Percentiles rank a stretch among this genome's conserved stretches.
Conservation (phyloP, 2,329 filamentous ascomycete species). For the Aureobasidium sp. region DNA sequence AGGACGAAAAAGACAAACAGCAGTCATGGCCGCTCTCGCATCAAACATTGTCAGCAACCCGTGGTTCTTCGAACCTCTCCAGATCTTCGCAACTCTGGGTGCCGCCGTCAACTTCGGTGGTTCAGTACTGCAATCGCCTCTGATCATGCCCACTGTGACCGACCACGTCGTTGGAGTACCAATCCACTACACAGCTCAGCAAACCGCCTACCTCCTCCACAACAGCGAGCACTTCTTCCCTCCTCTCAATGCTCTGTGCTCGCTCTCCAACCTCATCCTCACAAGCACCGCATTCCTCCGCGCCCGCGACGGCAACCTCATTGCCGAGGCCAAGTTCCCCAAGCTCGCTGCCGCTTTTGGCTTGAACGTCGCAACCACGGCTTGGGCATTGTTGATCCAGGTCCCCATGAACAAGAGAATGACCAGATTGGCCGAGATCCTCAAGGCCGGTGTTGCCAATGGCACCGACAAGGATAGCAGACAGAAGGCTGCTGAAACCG, state of each 20-base stretch:
- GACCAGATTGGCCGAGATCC: conserved; percentile 18
- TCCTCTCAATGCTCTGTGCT: conserved; percentile 24
- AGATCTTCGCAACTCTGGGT: conserved; percentile 22
- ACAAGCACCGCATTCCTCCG: conserved; percentile 22
- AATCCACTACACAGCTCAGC: conserved; percentile 21
- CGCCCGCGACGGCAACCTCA: conserved; percentile 19
- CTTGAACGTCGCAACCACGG: conserved; percentile 23
- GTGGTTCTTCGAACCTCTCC: conserved; percentile 13
- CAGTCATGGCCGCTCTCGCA: conserved; percentile 4
- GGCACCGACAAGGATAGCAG: conserved; percentile 17
- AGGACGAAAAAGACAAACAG: background rate
- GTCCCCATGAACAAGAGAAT: conserved; percentile 27
- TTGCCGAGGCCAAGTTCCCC: conserved; percentile 21
- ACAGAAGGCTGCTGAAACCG: conserved; percentile 20
- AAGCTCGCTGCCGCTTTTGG: conserved; percentile 19
- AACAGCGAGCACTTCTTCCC: conserved; percentile 27
- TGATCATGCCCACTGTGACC: conserved; percentile 26
- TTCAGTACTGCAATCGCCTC: conserved; percentile 26
- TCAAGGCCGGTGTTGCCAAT: conserved; percentile 19
- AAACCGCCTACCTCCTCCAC: conserved; percentile 24
- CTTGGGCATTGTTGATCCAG: conserved; percentile 24
- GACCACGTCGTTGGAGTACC: conserved; percentile 20
- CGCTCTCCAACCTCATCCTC: conserved; percentile 24
- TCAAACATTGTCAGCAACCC: background rate
- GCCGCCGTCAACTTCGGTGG: conserved; percentile 27